Conservation (phyloP, 2,329 filamentous ascomycete genomes). For the Scorias spongiosa region DNA sequence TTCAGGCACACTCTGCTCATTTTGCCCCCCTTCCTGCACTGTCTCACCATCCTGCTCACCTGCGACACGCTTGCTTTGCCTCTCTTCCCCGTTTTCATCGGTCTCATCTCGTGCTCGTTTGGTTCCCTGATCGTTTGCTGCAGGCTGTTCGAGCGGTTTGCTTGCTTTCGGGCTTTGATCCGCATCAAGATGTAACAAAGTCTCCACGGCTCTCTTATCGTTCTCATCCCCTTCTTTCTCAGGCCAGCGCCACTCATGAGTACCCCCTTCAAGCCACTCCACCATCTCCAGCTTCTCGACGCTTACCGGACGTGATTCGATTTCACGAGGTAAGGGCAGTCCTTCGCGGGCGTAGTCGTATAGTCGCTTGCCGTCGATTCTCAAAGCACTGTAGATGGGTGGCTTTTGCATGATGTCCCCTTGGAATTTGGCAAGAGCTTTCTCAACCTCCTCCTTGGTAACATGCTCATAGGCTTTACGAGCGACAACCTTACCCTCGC, state of each 20-base stretch:
- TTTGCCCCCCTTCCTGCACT: not conserved
- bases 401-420: conserved; percentile 82
- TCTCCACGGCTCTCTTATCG: conserved; percentile 63
- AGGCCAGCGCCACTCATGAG: conserved; percentile 67
- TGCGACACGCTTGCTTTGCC: conserved; percentile 21
- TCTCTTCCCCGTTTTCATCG: conserved; percentile 1
- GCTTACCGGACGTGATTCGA: conserved; percentile 64
- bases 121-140: conserved; percentile 5
- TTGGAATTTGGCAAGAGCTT: conserved; percentile 57
- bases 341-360: conserved; percentile 94
- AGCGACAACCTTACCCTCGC: conserved; percentile 66
- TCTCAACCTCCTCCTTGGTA: conserved; percentile 62
- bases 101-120: conserved; percentile 16
- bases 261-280: conserved; percentile 70
- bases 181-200: conserved; percentile 33
- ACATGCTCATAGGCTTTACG: conserved; percentile 65
- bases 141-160: conserved; percentile 1
- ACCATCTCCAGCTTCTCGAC: conserved; percentile 64
- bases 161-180: conserved; percentile 13
- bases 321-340: conserved; percentile 69
- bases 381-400: conserved; percentile 81
- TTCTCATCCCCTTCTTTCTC: conserved; percentile 58
- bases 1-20: not conserved
- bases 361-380: conserved; percentile 82
- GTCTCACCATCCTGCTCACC: not conserved